phyloP scores from a whole-genome alignment of 345 rosid species.

The Melaleuca alternifolia region DNA sequence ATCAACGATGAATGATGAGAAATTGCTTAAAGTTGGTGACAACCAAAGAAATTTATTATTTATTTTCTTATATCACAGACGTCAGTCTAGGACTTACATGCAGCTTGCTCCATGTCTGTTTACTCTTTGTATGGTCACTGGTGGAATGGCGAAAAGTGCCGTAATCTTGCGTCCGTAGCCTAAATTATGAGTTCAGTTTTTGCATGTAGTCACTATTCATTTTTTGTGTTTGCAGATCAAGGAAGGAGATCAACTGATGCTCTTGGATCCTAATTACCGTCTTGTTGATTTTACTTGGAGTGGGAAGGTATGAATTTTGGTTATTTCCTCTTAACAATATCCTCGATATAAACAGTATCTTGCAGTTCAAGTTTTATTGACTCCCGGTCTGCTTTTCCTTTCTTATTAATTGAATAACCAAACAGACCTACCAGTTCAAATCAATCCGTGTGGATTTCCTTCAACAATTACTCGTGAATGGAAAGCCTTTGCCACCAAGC shows the following conservation, averaged over 20 bases:
- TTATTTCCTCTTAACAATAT: background rate
- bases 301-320: slow-evolving; percentile 35
- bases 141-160: background rate
- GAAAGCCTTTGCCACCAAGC: slow-evolving; percentile 25
- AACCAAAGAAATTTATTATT: background rate
- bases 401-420: background rate
- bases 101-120: background rate
- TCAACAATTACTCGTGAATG: slow-evolving; percentile 57
- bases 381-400: background rate
- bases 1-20: background rate
- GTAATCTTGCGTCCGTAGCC: background rate
- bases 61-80: background rate
- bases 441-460: slow-evolving; percentile 58
- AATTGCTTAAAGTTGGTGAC: background rate
- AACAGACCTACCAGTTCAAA: slow-evolving; percentile 43
- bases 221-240: slow-evolving; percentile 32
- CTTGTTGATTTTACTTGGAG: slow-evolving; percentile 43
- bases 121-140: background rate
- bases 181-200: background rate
- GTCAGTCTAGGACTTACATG: background rate
- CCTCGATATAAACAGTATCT: background rate
- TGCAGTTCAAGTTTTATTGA: background rate
- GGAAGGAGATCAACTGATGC: slow-evolving; percentile 50
- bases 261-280: slow-evolving; percentile 40
- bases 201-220: background rate